These are phyloP conservation scores for Lonicera japonica DNA, from an alignment of 129 eudicot genomes.

Conservation along the genomic window DNA sequence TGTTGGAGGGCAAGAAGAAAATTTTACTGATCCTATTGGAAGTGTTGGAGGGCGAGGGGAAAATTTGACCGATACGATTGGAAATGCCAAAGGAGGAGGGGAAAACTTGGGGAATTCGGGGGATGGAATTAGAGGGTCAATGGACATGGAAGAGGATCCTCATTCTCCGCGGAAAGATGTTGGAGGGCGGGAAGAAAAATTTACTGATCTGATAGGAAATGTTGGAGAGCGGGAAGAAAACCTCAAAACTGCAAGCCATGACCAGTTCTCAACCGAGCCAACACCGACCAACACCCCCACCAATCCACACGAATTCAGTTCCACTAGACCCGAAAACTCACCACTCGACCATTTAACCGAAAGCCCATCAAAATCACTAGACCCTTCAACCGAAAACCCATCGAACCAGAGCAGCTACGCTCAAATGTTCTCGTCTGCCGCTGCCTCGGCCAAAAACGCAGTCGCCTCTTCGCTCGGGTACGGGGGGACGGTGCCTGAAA, in stretches of 20 bases:
- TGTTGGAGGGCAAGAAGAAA: no score
- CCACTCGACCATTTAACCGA: conserved; percentile 36
- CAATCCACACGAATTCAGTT: no score
- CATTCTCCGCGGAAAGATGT: conserved; percentile 27
- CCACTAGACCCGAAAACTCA: no score
- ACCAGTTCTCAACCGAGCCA: conserved; percentile 24
- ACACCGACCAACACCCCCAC: not conserved
- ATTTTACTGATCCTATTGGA: no score
- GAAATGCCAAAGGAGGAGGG: not conserved
- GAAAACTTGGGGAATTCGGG: conserved; percentile 16
- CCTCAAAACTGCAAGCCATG: conserved; percentile 24
- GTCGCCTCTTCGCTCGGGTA: conserved; percentile 51
- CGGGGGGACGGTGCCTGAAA: conserved; percentile 8
- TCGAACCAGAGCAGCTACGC: conserved; percentile 27
- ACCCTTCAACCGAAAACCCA: conserved; percentile 23
- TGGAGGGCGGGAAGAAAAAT: no score
- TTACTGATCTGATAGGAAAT: no score
- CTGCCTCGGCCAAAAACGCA: conserved; percentile 38
- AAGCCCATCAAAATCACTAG: no score
- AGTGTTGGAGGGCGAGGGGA: conserved; percentile 4
- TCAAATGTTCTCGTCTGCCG: conserved; percentile 40
- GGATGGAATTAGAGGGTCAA: conserved; percentile 15
- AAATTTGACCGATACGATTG: no score
- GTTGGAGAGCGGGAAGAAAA: no score
- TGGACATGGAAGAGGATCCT: conserved; percentile 43